Evolutionary conservation across 2,329 filamentous ascomycete genomes (phyloP).

Genomic region (Nannizziopsis arthrosporioides): DNA sequence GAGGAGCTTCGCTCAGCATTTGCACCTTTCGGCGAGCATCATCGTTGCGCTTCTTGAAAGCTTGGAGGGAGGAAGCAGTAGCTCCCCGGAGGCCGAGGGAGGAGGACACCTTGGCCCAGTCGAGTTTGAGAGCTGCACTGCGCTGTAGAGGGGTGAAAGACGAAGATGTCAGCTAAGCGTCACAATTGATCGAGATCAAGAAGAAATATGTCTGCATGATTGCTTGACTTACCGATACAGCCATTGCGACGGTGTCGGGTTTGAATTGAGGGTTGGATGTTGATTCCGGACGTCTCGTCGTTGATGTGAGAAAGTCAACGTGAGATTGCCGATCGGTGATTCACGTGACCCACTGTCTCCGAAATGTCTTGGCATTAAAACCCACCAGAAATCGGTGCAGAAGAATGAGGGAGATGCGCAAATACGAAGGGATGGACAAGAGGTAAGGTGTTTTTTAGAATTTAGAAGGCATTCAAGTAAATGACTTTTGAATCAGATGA

Average conservation of each 20-base stretch:
- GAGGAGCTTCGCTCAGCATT: constrained; percentile 69
- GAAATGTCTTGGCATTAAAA: constrained; percentile 11
- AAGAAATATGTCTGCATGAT: not conserved
- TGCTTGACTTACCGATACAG: constrained; percentile 26
- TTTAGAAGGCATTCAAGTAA: constrained; percentile 5
- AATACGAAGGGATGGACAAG: not conserved
- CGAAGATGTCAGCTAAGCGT: not conserved
- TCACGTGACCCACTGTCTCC: constrained; percentile 13
- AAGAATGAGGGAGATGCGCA: not conserved
- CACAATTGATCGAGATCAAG: not conserved
- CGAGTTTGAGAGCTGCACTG: constrained; percentile 97
- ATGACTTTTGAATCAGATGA: constrained; percentile 7
- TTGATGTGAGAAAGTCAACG: constrained; percentile 12
- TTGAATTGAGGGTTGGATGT: constrained; percentile 14
- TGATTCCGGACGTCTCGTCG: constrained; percentile 7
- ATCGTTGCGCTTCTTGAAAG: constrained; percentile 99
- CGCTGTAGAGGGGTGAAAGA: constrained; percentile 45
- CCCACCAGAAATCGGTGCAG: constrained; percentile 6
- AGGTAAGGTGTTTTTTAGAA: not conserved
- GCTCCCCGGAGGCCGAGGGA: constrained; percentile 93
- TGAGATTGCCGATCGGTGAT: constrained; percentile 2
- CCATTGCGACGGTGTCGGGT: constrained; percentile 32
- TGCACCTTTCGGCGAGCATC: constrained; percentile 91
- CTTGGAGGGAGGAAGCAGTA: constrained; percentile 79
- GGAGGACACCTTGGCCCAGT: constrained; percentile 90